phyloP scores from a whole-genome alignment of 2,329 filamentous ascomycete species.

The Penicillium sp. region DNA sequence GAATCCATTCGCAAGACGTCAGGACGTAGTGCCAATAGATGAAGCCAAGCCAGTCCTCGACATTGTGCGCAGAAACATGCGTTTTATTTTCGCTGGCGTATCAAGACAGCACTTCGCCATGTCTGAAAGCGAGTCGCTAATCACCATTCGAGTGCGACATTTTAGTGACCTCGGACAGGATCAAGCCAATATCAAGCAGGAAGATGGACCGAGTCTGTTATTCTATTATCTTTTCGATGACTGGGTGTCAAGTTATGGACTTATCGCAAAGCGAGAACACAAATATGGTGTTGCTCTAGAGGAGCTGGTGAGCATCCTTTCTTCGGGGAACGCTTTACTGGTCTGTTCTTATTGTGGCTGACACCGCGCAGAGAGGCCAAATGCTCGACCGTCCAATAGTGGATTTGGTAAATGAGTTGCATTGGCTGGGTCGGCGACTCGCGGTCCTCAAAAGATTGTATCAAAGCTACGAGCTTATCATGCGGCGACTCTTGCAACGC shows the following conservation, averaged over 20 bases:
- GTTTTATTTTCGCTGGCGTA: constrained; percentile 61
- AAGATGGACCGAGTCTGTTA: constrained; percentile 60
- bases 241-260: constrained; percentile 62
- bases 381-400: constrained; percentile 56
- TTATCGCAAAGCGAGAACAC: constrained; percentile 58
- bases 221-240: constrained; percentile 69
- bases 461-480: constrained; percentile 60
- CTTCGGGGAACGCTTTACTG: too few species aligned
- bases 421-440: constrained; percentile 61
- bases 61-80: constrained; percentile 55
- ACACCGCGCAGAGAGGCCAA: constrained; percentile 44
- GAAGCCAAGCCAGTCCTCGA: constrained; percentile 32
- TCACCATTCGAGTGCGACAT: constrained; percentile 48
- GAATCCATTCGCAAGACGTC: constrained; percentile 52
- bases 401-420: constrained; percentile 51
- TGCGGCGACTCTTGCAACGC: constrained; percentile 59
- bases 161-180: constrained; percentile 32
- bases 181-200: constrained; percentile 39
- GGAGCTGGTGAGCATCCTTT: constrained; percentile 43
- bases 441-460: constrained; percentile 63
- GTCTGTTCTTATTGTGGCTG: constrained; percentile 2
- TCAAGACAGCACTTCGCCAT: constrained; percentile 52
- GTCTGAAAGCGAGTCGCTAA: constrained; percentile 51
- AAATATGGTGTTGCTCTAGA: constrained; percentile 52
- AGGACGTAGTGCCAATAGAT: constrained; percentile 26